Base-by-base conservation (phyloP, 148 eudicot genomes). In the Chenopodium suecicum region DNA sequence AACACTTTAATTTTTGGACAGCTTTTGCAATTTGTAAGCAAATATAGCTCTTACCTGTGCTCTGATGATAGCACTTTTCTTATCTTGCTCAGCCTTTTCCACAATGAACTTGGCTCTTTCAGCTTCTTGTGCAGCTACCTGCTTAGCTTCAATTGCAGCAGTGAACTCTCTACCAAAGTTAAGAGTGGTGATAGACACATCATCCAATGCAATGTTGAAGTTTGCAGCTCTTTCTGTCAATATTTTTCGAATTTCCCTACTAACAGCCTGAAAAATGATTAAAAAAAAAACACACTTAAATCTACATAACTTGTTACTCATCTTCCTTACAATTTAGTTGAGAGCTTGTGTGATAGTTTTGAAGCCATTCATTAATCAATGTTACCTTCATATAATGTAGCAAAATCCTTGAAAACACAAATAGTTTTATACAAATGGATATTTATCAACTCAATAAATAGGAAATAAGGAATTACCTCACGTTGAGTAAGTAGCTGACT, bases 71-170 rank as follows among this genome's bases (percentile, higher is more conserved):
- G 98, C 98, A 90, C 98, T 95, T 82, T 83, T 86, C 79, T 95
- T 93, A 90, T 95, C 98, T 83, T 95, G 98, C 84, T 95, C 98
- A 78, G 98, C 98, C 83, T 95, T 95, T 73, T 95, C 98, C 62
- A 95, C 98, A 70, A 95, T 89, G 79, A 95, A 95, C 82, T 95
- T 95, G 77, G 98, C 98, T 86, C 97, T 91, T 89, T 95, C 98
- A 85, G 97, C 97, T 86, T 95, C 98, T 71, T 95, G 98, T 50
- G 98, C 98, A 87, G 98, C 98, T 75, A 95, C 98, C 87, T 95
- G 98, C 79, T 95, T 95, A 74, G 97, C 94, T 91, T 95, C 98
- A 84, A 95, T 95, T 70, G 98, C 98, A 82, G 95, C 93, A 52
- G 97, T 93, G 86, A 92, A 95, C 85, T 95, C 98, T 76, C 80